These are phyloP conservation scores for Aspergillus awamori DNA, from an alignment of 2,329 filamentous ascomycete genomes.

Conservation along the genomic window DNA sequence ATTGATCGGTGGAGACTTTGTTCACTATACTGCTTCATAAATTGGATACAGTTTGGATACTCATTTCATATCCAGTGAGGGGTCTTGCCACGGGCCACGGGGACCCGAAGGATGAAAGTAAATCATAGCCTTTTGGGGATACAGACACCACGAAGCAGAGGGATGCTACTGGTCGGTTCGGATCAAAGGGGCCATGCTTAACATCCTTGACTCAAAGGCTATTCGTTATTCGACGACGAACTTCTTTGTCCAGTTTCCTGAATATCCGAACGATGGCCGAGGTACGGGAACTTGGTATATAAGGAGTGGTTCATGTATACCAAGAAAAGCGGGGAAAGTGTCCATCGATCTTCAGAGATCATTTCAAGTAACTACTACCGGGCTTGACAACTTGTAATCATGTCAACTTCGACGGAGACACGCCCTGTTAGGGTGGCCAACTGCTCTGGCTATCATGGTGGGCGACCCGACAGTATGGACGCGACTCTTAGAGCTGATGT, in stretches of 20 bases:
- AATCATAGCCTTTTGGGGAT: not conserved
- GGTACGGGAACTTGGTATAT: too few relatives aligned
- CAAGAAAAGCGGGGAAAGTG: too few relatives aligned
- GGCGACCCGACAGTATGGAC: not conserved
- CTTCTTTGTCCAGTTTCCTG: too few relatives aligned
- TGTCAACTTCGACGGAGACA: not conserved
- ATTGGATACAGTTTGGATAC: not conserved
- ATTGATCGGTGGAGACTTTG: not conserved
- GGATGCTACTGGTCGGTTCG: too few relatives aligned
- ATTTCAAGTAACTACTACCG: not conserved
- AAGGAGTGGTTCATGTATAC: too few relatives aligned
- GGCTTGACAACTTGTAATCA: not conserved
- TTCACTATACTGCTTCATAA: too few relatives aligned
- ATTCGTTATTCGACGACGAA: too few relatives aligned
- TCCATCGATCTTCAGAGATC: not conserved
- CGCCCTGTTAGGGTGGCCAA: conserved; percentile 38
- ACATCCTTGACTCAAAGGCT: too few relatives aligned
- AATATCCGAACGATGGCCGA: too few relatives aligned
- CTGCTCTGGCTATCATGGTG: conserved; percentile 38
- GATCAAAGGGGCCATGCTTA: too few relatives aligned
- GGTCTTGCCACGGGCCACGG: not conserved
- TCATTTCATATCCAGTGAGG: not conserved
- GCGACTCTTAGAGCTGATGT: not conserved
- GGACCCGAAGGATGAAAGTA: not conserved
- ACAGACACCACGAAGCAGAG: not conserved